Evolutionary conservation across 768 basidiomycete genomes (phyloP), one percentile per base, ranked within the genome.

Genomic region (Tulasnella sp.): DNA sequence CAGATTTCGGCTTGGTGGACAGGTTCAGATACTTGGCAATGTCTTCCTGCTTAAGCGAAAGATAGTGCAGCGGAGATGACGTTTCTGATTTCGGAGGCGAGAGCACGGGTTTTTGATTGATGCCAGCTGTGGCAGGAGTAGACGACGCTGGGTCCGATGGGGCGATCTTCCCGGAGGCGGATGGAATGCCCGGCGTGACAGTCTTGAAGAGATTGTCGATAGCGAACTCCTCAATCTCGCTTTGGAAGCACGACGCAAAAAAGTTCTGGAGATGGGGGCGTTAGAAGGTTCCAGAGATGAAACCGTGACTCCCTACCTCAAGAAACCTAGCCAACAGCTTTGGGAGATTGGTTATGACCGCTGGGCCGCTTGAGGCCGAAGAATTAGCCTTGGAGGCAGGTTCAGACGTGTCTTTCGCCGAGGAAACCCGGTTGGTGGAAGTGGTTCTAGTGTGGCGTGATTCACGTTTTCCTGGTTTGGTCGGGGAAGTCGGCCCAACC

Each of bases 1-100:
- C 91, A 61, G 92, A 91, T 20, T 39, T 72, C 7, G 39, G 37
- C 20, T 32, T 72, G n/a, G 71, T 23, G 5, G 71, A 10, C 20
- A 7, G 32, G 61, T 67, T 67, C 32, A 67, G 13, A 32, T 67
- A 67, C 16, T 67, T 35, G 29, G 26, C 29, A 26, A 67, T 67
- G 18, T 67, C 16, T 35, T 67, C 61, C 1, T 67, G 13, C 61
- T 35, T 67, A 16, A 67, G 7, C 13, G 29, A 32, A 15, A 67
- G 61, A 29, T 67, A 35, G 26, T 67, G 61, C 15, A 67, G 16
- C 11, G 23, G 61, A 26, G 26, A 16, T 15, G 32, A 35, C 32
- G 5, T 32, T 67, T 13, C 10, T 11, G 16, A 29, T 26, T 35
- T 32, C 3, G 15, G 6, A 15, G 23, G 7, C 1, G 57, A 57